Base-by-base conservation (phyloP, 345 rosid species). In the Camelina hispida region DNA sequence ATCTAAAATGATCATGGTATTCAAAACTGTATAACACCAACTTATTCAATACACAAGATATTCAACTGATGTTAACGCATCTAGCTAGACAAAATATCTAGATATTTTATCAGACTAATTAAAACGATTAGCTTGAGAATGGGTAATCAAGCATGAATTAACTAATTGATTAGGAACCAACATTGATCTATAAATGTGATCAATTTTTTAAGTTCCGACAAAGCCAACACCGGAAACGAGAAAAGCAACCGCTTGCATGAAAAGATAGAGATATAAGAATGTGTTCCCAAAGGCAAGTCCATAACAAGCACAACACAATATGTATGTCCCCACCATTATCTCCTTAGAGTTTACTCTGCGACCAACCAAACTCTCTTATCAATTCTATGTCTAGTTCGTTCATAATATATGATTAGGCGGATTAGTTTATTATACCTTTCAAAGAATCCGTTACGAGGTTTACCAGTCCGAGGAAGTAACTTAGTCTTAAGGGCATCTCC, bases 201-300 rank as follows among this genome's bases (percentile, higher is more conserved):
- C 22, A 23, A 28, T 5, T 10, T 22, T 15, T 38, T 18, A 58
- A 25, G 90, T 87, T 74, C 98, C 98, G 4, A 87, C 81, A 60
- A 85, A 87, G 30, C 97, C 96, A 42, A 85, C 62, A 10, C 97
- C 97, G 2, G 87, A 84, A 2, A 90, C 54, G 22, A 89, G 84
- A 84, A 90, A 93, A 57, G 98, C 89, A 2, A 73, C 55, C 10
- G 96, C 84, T 80, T 90, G 97, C 14, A 77, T 82, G 83, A 78
- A 86, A 14, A 90, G 86, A 79, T 72, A 93, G 10, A 89, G 47
- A 85, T 83, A 89, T 38, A 85, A 89, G 16, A 77, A 80, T 64
- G 88, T 86, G 75, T 77, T 78, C 4, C 98, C 95, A 28, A 74
- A 79, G 13, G 79, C 77, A 43, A 83, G 2, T 71, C 87, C 97